Base-by-base conservation (phyloP, 2,329 filamentous ascomycete genomes). In the Cercospora brassicicola region DNA sequence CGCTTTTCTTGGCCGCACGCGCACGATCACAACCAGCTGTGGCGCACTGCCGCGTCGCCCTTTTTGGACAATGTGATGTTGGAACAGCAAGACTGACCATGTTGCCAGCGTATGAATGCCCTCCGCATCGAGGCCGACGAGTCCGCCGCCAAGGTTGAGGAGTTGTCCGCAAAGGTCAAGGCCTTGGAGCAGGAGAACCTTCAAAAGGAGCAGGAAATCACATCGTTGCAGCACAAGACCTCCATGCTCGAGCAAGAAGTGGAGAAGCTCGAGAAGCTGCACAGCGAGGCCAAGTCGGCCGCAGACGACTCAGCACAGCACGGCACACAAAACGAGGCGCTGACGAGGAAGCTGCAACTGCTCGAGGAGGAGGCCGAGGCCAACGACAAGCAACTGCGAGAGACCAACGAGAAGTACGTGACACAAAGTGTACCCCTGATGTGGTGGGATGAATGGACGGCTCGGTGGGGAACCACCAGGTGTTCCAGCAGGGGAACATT, bases 351-450 rank as follows among this genome's bases (percentile, higher is more conserved):
- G 85, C 87, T 98, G 80, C 93, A 97, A 85, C 86, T 99, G 75
- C 90, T 99, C 76, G 95, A 99, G 86, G 94, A 98, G 84, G 95
- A 99, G 86, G 93, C 93, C 76, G 95, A 99, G 85, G 89, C 94
- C 81, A 93, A 93, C 75, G 95, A 98, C 84, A 95, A 94, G 90
- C 96, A 92, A 73, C 87, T 98, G 80, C 91, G 94, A 80, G 95
- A 98, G 85, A 91, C 93, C 79, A 98, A 97, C 84, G 95, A 99
- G 85, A 98, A 97, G 95, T 99, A 90, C 79, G 92, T 85, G 65
- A 64, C 18, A 57, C 62, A 57, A 26, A 62, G 45, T 33, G 55
- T 48, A 39, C 62, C 62, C 61, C 57, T 69, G 57, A 56, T 31
- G 61, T 67, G 64, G 67, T 60, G 65, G 51, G 65, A 69, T 39